These are phyloP conservation scores for Rhodamnia rubescens DNA, from an alignment of 345 rosid genomes.

Conservation along the genomic window DNA sequence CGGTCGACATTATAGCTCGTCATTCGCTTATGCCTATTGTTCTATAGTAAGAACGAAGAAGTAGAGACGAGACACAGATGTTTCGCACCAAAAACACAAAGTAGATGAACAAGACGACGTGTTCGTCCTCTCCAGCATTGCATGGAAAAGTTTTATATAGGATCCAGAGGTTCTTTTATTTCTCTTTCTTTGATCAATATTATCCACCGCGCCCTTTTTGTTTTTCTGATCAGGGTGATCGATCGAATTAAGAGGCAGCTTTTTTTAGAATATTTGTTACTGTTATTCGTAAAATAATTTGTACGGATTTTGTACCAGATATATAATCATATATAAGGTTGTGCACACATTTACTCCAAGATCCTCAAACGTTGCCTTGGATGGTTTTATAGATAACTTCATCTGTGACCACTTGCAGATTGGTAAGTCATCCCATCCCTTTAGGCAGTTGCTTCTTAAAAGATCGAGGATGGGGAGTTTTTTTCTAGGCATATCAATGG, in stretches of 20 bases:
- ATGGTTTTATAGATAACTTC: too few species aligned
- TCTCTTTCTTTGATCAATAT: not conserved
- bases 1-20: not conserved
- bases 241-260: not conserved
- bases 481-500: too few species aligned
- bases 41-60: not conserved
- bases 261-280: not conserved
- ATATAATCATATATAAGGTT: too few species aligned
- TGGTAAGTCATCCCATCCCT: not conserved
- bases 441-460: not conserved
- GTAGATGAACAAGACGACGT: not conserved
- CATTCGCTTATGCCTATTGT: not conserved
- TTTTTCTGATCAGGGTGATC: too few species aligned
- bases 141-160: too few species aligned
- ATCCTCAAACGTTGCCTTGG: too few species aligned
- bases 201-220: too few species aligned
- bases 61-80: fast-evolving
- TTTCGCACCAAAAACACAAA: not conserved
- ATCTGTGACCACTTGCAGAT: not conserved
- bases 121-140: not conserved
- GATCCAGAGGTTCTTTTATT: fast-evolving
- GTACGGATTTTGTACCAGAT: not conserved
- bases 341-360: too few species aligned
- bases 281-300: not conserved
- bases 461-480: too few species aligned